Evolutionary conservation across 78 protist species (phyloP), one percentile per base, ranked within the genome.

Genomic region (Dictyostelium brefeldianum): DNA sequence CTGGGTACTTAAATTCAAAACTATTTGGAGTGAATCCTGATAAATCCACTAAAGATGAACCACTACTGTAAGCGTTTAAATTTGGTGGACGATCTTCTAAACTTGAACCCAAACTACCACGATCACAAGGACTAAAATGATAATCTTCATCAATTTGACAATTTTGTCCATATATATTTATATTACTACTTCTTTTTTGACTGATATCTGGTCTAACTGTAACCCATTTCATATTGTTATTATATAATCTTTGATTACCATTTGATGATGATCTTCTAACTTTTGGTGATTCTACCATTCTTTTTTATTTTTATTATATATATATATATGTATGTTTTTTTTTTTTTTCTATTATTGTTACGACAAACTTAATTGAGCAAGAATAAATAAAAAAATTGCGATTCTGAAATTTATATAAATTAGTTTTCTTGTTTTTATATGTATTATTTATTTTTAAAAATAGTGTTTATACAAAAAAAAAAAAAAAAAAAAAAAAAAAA

Each of bases 261-360:
- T 51, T 51, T 67, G 75, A 67, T 67, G 75, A 67, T 31, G 75
- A 29, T 67, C 75, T 67, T 67, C 75, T 67, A 31, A 67, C 75
- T 67, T 67, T 67, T 67, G 75, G 75, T 67, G 75, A 67, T 67
- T 67, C 75, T 17, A 67, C 75, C 75, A 67, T 64, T 64, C 11
- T 64, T 25, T 11, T 64, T 64, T 64, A 36, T 36, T 36, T 36
- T 36, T 3, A 36, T 36, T 36, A 36, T 36, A 36, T 36, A 3
- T 36, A 36, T 36, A 36, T 36, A 36, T 36, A 36, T 36, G 43
- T 36, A 36, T 36, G 43, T 36, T 36, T 36, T 36, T 36, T 36
- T 36, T 36, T 36, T 36, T 36, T 36, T 36, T 36, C 2, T 36
- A 3, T 36, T 2, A 36, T 2, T 36, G 2, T 36, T 36, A 36